Evolutionary conservation across 2,329 filamentous ascomycete genomes (phyloP).

Genomic region (Fusarium secorum): DNA sequence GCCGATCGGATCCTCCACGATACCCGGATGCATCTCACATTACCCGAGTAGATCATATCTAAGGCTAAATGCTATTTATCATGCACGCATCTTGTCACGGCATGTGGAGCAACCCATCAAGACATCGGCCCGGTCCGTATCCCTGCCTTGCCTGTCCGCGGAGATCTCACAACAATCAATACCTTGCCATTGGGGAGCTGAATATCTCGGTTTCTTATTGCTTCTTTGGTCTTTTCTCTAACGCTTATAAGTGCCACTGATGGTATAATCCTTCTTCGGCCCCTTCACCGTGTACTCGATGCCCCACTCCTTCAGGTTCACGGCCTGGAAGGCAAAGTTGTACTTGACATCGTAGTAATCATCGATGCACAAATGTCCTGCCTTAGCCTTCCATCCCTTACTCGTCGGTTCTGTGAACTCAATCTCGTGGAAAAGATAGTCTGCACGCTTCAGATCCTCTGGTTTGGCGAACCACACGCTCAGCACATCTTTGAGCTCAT

Average conservation of each 20-base stretch:
- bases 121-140: conserved; percentile 4
- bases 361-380: conserved; percentile 73
- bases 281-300: conserved; percentile 73
- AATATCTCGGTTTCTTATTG: not conserved
- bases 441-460: conserved; percentile 67
- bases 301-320: conserved; percentile 65
- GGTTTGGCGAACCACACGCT: conserved; percentile 78
- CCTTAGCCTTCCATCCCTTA: conserved; percentile 68
- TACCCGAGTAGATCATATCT: conserved; percentile 2
- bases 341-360: conserved; percentile 77
- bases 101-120: conserved; percentile 4
- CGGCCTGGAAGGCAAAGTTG: conserved; percentile 68
- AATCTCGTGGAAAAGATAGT: conserved; percentile 80
- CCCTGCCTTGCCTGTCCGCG: not conserved
- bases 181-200: too few species aligned
- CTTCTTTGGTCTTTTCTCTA: conserved; percentile 8
- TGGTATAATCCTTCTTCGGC: conserved; percentile 77
- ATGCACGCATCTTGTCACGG: not conserved
- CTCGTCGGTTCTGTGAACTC: conserved; percentile 58
- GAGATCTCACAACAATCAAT: not conserved
- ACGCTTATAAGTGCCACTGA: conserved; percentile 61
- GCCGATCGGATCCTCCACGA: not conserved
- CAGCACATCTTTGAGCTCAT: conserved; percentile 65
- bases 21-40: conserved; percentile 1
- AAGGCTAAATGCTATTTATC: not conserved